Conservation (phyloP, 2,329 filamentous ascomycete species). For the Didymella sp. region DNA sequence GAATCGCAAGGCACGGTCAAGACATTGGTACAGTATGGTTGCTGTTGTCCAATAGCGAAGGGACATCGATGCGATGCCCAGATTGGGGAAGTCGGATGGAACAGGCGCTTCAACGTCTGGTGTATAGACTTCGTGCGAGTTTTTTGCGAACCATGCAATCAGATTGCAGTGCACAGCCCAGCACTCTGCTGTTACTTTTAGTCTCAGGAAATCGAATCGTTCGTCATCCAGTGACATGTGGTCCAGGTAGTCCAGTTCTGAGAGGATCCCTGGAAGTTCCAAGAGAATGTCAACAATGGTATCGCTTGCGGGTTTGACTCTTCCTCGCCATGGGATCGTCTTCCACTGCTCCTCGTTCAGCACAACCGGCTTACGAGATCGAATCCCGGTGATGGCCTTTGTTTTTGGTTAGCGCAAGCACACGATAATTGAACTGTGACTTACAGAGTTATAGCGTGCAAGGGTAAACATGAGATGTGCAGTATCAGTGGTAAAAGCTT, state of each 20-base stretch:
- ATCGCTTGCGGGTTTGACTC: slow-evolving; percentile 45
- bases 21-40: slow-evolving; percentile 31
- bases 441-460: slow-evolving; percentile 25
- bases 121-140: slow-evolving; percentile 23
- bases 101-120: slow-evolving; percentile 19
- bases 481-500: slow-evolving; percentile 23
- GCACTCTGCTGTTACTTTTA: slow-evolving; percentile 23
- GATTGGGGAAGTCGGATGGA: slow-evolving; percentile 26
- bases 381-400: slow-evolving; percentile 41
- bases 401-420: neutral
- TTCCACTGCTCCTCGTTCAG: slow-evolving; percentile 46
- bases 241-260: slow-evolving; percentile 35
- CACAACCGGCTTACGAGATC: slow-evolving; percentile 44
- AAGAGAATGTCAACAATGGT: slow-evolving; percentile 44
- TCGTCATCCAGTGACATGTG: slow-evolving; percentile 1
- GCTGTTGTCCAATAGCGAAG: slow-evolving; percentile 36
- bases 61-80: slow-evolving; percentile 28
- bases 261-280: slow-evolving; percentile 41
- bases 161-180: slow-evolving; percentile 33
- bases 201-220: slow-evolving; percentile 11
- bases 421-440: neutral
- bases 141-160: slow-evolving; percentile 23
- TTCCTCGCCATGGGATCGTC: slow-evolving; percentile 44
- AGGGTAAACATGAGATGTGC: slow-evolving; percentile 35
- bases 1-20: slow-evolving; percentile 26